Base-by-base conservation (phyloP, 441 rosid species). In the Heliophila coronopifolia region DNA sequence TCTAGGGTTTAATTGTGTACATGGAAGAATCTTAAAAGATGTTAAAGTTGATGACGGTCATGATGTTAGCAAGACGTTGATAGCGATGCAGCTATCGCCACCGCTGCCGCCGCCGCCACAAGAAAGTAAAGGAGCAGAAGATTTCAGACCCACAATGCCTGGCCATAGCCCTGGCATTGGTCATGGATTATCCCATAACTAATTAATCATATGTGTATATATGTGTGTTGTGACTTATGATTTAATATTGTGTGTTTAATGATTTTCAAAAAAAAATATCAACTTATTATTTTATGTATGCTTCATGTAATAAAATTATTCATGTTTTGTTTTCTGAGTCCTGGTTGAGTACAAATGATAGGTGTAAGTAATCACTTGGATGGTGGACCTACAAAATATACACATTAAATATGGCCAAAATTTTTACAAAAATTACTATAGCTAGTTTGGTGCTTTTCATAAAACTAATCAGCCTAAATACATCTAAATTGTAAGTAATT, bases 91-190 rank as follows among this genome's bases (percentile, higher is more conserved):
- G 16, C 39, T 38, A 0, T 33, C 65, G 1, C 65, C 59, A 5
- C 25, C 35, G 4, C 38, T 44, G 4, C 45, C 58, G 0, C 23
- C 32, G 11, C 38, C 54, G 32, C 38, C 35, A 31, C 19, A 15
- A 10, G 59, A 42, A 65, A 51, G 41, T 12, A 55, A 62, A 43
- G 23, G 13, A 6, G 37, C 28, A 22, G 66, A 68, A 32, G 77
- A 77, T 60, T 73, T 68, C 52, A 63, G 70, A 36, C 77, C 77
- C 9, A 70, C 75, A 54, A 37, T 49, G 2, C 77, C 78, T 0
- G 78, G 80, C 25, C 52, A 57, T 50, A 65, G 69, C 43, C 69
- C 69, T 43, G 65, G 69, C 49, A 58, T 65, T 51, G 69, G 69
- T 8, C 69, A 65, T 50, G 43, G 59, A 28, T 35, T 58, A 39